Percentiles rank a stretch among this genome's conserved stretches.
phyloP scores from a whole-genome alignment of 1,284 basidiomycete genomes.

The Kwoniella shivajii region DNA sequence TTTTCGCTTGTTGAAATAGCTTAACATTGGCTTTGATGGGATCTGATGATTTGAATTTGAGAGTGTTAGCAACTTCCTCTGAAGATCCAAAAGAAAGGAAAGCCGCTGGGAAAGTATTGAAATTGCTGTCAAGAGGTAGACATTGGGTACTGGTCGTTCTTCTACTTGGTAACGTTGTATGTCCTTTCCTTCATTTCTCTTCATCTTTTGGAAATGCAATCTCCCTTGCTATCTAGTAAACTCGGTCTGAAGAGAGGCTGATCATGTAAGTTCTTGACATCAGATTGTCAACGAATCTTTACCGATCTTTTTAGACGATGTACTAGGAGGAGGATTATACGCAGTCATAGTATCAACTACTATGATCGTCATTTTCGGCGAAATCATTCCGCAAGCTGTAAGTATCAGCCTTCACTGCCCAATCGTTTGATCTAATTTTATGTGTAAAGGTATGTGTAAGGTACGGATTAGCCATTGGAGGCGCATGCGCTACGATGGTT shows the following conservation, averaged over 20 bases:
- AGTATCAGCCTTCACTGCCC: constrained; percentile 15
- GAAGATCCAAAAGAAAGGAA: constrained; percentile 67
- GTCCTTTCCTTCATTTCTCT: constrained; percentile 41
- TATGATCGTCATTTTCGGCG: constrained; percentile 70
- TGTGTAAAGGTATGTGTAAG: constrained; percentile 75
- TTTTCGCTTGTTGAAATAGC: constrained; percentile 30
- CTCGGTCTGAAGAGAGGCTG: neutral
- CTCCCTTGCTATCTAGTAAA: neutral
- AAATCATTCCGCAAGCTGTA: constrained; percentile 77
- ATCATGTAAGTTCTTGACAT: too few species aligned
- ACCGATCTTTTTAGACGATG: constrained; percentile 83
- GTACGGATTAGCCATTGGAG: constrained; percentile 87
- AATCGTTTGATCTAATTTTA: neutral
- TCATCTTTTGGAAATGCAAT: neutral
- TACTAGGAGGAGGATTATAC: constrained; percentile 79
- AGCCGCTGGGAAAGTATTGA: constrained; percentile 74
- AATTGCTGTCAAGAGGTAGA: constrained; percentile 75
- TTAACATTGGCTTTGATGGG: constrained; percentile 93
- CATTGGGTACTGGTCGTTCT: constrained; percentile 95
- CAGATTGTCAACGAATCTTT: constrained; percentile 86
- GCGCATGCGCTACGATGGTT: constrained; percentile 81
- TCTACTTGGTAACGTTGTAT: constrained; percentile 78
- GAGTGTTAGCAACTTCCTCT: constrained; percentile 79
- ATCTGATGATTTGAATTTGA: constrained; percentile 86
- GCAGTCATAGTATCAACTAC: constrained; percentile 82